Conservation (phyloP, 2,329 filamentous ascomycete genomes). For the Botryotinia globosa region DNA sequence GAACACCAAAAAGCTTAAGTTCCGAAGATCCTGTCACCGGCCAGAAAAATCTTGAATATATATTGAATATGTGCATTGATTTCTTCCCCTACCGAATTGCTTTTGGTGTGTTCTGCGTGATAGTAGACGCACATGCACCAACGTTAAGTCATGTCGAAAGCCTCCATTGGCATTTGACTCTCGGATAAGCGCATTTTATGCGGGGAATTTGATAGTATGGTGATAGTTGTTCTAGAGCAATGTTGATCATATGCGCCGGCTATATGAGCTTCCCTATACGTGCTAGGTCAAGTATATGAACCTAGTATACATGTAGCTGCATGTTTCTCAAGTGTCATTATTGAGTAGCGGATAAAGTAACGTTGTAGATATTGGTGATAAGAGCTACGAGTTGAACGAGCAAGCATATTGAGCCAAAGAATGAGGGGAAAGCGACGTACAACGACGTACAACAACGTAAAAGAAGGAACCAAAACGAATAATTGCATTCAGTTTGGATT, state of each 20-base stretch:
- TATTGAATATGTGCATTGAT: conserved; percentile 19
- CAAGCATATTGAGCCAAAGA: not conserved
- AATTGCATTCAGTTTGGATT: not conserved
- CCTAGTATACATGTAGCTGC: conserved; percentile 7
- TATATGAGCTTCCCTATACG: conserved; percentile 19
- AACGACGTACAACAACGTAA: not conserved
- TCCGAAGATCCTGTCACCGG: conserved; percentile 20
- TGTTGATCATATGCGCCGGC: conserved; percentile 20
- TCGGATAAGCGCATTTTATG: conserved; percentile 11
- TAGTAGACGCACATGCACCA: conserved; percentile 11
- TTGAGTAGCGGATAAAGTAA: conserved; percentile 1
- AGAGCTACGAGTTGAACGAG: not conserved
- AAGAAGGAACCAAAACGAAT: not conserved
- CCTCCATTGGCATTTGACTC: conserved; percentile 12
- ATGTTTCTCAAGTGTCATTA: not conserved
- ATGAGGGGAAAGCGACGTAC: not conserved
- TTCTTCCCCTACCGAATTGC: not conserved
- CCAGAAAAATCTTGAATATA: not conserved
- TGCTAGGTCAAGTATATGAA: conserved; percentile 10
- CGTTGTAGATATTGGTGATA: conserved; percentile 16
- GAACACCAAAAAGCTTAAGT: conserved; percentile 4
- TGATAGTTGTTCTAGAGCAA: conserved; percentile 15
- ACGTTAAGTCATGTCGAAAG: not conserved
- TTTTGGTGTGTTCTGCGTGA: conserved; percentile 7
- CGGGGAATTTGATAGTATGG: conserved; percentile 9